These are phyloP conservation scores for Teratosphaeria pseudoeucalypti DNA, from an alignment of 2,329 filamentous ascomycete genomes.

Conservation along the genomic window DNA sequence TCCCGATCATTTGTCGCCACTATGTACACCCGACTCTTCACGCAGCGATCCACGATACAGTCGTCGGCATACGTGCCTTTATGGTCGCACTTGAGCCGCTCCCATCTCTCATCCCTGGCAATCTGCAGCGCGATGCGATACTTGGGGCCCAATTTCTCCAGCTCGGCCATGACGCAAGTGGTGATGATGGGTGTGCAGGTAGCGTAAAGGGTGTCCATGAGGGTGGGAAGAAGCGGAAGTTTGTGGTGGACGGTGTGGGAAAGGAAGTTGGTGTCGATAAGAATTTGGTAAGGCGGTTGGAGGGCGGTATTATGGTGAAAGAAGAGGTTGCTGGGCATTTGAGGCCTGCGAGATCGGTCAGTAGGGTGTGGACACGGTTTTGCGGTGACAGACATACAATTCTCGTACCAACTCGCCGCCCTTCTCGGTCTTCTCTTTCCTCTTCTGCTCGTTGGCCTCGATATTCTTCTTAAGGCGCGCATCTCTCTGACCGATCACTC, in stretches of 20 bases:
- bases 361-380: slow-evolving; percentile 8
- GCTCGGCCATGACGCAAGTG: slow-evolving; percentile 68
- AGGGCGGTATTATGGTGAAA: slow-evolving; percentile 82
- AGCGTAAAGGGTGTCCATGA: slow-evolving; percentile 91
- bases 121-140: slow-evolving; percentile 80
- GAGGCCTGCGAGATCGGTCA: slow-evolving; percentile 18
- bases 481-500: slow-evolving; percentile 73
- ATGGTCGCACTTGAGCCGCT: slow-evolving; percentile 78
- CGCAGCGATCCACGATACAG: slow-evolving; percentile 46
- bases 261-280: slow-evolving; percentile 85
- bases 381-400: slow-evolving; percentile 39
- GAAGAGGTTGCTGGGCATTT: slow-evolving; percentile 53
- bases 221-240: slow-evolving; percentile 71
- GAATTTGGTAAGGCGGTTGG: slow-evolving; percentile 68
- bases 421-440: slow-evolving; percentile 44
- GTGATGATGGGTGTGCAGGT: slow-evolving; percentile 86
- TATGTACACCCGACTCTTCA: slow-evolving; percentile 38
- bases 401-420: slow-evolving; percentile 58
- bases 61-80: slow-evolving; percentile 83
- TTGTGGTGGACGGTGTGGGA: slow-evolving; percentile 86
- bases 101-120: slow-evolving; percentile 81
- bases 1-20: slow-evolving; percentile 58
- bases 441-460: slow-evolving; percentile 49
- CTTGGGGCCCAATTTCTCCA: slow-evolving; percentile 81
- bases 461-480: slow-evolving; percentile 73